These are phyloP conservation scores for Eimeria sp. DNA, from an alignment of 169 alveolate genomes.

Conservation along the genomic window DNA sequence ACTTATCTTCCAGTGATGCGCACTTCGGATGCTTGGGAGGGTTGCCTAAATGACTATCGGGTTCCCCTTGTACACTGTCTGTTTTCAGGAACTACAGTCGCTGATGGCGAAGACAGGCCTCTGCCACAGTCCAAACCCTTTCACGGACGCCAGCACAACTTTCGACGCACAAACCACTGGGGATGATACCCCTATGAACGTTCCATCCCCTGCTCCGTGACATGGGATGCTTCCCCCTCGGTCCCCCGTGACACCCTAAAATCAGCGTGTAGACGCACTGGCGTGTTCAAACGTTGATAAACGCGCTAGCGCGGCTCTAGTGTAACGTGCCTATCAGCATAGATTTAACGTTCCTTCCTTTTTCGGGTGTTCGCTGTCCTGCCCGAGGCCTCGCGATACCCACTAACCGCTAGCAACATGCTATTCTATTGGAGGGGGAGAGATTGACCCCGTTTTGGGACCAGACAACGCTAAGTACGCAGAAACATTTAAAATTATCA, in stretches of 20 bases:
- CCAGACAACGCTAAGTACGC: not conserved
- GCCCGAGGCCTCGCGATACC: too few relatives aligned
- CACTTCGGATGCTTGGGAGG: not conserved
- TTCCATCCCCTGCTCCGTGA: not conserved
- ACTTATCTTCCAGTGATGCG: not conserved
- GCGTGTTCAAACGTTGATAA: too few relatives aligned
- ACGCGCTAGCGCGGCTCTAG: not conserved
- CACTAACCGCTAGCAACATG: not conserved
- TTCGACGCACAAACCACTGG: not conserved
- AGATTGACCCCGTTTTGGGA: not conserved
- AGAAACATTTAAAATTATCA: not conserved
- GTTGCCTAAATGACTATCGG: not conserved
- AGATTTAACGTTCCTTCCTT: not conserved
- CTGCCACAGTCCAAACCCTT: not conserved
- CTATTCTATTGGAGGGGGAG: not conserved
- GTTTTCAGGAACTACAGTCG: not conserved
- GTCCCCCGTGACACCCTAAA: not conserved
- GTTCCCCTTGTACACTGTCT: too few relatives aligned
- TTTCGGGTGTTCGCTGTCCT: not conserved
- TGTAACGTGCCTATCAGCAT: not conserved
- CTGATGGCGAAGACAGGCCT: conserved; percentile 33
- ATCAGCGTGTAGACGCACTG: not conserved
- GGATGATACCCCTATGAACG: not conserved
- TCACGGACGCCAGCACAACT: not conserved
- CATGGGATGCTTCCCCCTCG: not conserved